Evolutionary conservation across 1,139 yeast genomes (phyloP).

Genomic region (Candida anutae): DNA sequence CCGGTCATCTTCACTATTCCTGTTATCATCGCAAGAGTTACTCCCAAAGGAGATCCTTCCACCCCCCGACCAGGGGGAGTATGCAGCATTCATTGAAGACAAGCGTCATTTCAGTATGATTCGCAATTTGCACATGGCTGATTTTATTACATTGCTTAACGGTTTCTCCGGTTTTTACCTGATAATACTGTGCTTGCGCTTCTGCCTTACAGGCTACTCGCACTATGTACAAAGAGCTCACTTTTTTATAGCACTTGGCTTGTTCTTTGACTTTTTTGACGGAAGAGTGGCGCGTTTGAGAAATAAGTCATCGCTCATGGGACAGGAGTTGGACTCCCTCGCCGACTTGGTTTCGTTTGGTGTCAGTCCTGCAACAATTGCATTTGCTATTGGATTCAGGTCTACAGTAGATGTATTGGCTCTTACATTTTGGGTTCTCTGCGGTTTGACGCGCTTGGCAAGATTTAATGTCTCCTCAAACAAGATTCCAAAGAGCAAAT

Average conservation of each 20-base stretch:
- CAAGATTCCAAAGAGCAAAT: constrained; percentile 79
- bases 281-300: constrained; percentile 95
- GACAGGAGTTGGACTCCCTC: constrained; percentile 92
- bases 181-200: constrained; percentile 77
- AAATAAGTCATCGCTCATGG: constrained; percentile 88
- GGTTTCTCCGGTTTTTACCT: constrained; percentile 89
- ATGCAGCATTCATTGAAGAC: constrained; percentile 71
- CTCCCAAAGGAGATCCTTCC: constrained; percentile 23
- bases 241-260: constrained; percentile 77
- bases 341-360: constrained; percentile 93
- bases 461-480: constrained; percentile 92
- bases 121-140: constrained; percentile 88
- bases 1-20: constrained; percentile 32
- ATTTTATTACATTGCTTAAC: constrained; percentile 85
- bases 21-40: constrained; percentile 25
- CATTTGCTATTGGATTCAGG: constrained; percentile 84
- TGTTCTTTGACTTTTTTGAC: constrained; percentile 92
- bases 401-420: constrained; percentile 72
- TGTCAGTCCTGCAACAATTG: constrained; percentile 89
- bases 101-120: constrained; percentile 70
- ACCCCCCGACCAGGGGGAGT: constrained; percentile 68
- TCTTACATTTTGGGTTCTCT: constrained; percentile 78
- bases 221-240: constrained; percentile 85
- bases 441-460: constrained; percentile 91
- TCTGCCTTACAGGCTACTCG: constrained; percentile 55